These are phyloP conservation scores for Endotrypanum monterogeii DNA, from an alignment of 208 protist genomes.

Conservation along the genomic window DNA sequence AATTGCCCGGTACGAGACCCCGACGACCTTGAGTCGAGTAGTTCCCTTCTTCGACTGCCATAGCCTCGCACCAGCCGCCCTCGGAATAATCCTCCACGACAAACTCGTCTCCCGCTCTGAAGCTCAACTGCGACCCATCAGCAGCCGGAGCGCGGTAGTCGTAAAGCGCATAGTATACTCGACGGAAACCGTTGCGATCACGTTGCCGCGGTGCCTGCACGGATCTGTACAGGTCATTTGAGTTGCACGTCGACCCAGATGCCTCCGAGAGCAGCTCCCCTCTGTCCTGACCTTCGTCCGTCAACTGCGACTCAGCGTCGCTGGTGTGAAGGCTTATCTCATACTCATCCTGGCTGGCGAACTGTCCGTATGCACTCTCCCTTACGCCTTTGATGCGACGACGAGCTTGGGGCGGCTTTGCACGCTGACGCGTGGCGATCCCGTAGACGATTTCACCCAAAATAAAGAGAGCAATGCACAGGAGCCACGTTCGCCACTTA, in stretches of 20 bases:
- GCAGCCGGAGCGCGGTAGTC: constrained; percentile 57
- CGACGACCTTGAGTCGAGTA: constrained; percentile 22
- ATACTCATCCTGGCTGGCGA: constrained; percentile 56
- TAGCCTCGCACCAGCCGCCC: constrained; percentile 72
- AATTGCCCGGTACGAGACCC: constrained; percentile 79
- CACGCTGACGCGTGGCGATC: constrained; percentile 31
- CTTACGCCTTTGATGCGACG: constrained; percentile 16
- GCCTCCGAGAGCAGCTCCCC: constrained; percentile 29
- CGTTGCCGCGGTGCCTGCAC: constrained; percentile 9
- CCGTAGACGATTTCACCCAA: constrained; percentile 63
- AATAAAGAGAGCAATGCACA: constrained; percentile 62
- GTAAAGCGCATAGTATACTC: constrained; percentile 71
- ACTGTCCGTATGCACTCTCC: constrained; percentile 36
- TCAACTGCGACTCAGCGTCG: constrained; percentile 69
- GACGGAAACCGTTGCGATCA: constrained; percentile 12
- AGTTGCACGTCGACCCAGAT: constrained; percentile 10
- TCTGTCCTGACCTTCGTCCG: constrained; percentile 10
- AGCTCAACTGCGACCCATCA: constrained; percentile 55
- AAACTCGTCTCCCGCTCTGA: constrained; percentile 84
- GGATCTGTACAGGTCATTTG: constrained; percentile 15
- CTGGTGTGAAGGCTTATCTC: constrained; percentile 33
- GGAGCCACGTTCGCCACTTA: constrained; percentile 56
- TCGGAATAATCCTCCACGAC: constrained; percentile 73
- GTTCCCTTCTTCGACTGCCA: constrained; percentile 26
- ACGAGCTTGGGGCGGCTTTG: constrained; percentile 20